Evolutionary conservation across 2,329 filamentous ascomycete species (phyloP).

Genomic region (Fusarium coffeatum): DNA sequence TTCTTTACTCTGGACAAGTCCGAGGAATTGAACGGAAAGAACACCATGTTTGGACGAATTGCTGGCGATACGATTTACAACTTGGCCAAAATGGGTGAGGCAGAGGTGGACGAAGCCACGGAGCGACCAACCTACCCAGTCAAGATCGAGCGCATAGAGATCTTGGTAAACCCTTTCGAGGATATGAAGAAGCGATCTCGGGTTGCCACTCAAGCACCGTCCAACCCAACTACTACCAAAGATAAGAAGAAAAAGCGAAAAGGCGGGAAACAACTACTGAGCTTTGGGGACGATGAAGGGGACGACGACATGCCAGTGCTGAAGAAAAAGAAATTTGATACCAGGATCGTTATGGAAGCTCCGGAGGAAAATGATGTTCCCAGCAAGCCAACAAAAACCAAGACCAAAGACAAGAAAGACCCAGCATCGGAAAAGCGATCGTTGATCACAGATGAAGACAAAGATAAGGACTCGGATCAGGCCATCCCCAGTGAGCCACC

Average conservation of each 20-base stretch:
- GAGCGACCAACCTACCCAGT: conserved; percentile 89
- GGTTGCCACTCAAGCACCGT: conserved; percentile 61
- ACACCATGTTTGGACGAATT: conserved; percentile 92
- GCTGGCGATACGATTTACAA: conserved; percentile 97
- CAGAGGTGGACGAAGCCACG: conserved; percentile 79
- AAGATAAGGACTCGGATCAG: conserved; percentile 7
- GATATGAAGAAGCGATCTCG: conserved; percentile 79
- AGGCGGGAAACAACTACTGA: conserved; percentile 79
- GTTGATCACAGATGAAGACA: conserved; percentile 26
- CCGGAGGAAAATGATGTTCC: conserved; percentile 49
- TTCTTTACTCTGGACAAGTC: conserved; percentile 92
- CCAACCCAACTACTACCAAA: conserved; percentile 56
- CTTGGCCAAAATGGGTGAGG: conserved; percentile 90
- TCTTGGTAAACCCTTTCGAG: conserved; percentile 84
- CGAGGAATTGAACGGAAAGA: conserved; percentile 86
- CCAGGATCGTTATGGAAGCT: conserved; percentile 74
- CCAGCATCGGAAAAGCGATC: conserved; percentile 39
- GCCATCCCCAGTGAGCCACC: conserved; percentile 1
- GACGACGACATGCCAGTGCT: conserved; percentile 64
- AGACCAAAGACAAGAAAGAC: conserved; percentile 49
- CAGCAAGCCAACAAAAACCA: conserved; percentile 46
- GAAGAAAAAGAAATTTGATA: conserved; percentile 84
- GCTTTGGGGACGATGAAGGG: conserved; percentile 79
- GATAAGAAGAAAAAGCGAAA: conserved; percentile 78
- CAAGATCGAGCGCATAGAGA: conserved; percentile 78